phyloP scores from a whole-genome alignment of 2,329 filamentous ascomycete species.

The Diaporthe sp. region DNA sequence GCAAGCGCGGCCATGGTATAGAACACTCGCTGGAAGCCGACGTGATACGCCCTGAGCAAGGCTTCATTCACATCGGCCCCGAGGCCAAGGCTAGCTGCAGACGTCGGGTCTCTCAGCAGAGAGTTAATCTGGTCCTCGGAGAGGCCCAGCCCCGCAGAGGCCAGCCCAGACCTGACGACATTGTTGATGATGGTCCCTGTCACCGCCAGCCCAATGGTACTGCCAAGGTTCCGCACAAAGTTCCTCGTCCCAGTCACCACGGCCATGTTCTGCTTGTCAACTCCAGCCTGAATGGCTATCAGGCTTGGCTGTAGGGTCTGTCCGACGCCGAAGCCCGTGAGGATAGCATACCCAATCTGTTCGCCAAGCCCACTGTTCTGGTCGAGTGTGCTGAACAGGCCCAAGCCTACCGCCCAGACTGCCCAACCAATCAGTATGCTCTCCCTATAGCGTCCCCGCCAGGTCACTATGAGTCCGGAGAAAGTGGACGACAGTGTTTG shows the following conservation, averaged over 20 bases:
- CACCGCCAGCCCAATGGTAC: constrained; percentile 32
- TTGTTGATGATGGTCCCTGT: constrained; percentile 28
- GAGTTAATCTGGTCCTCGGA: background rate
- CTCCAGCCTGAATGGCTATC: constrained; percentile 39
- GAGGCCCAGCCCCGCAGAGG: background rate
- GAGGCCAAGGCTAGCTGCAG: background rate
- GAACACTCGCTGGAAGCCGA: constrained; percentile 13
- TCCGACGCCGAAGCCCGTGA: constrained; percentile 37
- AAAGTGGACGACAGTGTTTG: constrained; percentile 40
- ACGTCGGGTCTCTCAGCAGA: background rate
- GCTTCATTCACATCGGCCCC: background rate
- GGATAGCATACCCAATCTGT: constrained; percentile 39
- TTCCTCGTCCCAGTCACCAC: constrained; percentile 41
- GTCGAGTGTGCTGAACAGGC: constrained; percentile 35
- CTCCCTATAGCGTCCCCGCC: constrained; percentile 38
- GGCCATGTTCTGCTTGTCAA: constrained; percentile 37
- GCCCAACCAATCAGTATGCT: constrained; percentile 35
- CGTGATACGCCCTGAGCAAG: background rate
- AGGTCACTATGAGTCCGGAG: constrained; percentile 35
- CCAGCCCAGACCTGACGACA: constrained; percentile 16
- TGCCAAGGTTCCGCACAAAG: constrained; percentile 38
- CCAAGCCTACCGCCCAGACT: constrained; percentile 38
- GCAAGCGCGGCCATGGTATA: constrained; percentile 4
- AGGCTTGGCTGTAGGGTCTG: constrained; percentile 41
- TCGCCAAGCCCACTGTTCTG: constrained; percentile 20